Evolutionary conservation across 805 yeast species (phyloP).

Genomic region (Maudiozyma barnettii): DNA sequence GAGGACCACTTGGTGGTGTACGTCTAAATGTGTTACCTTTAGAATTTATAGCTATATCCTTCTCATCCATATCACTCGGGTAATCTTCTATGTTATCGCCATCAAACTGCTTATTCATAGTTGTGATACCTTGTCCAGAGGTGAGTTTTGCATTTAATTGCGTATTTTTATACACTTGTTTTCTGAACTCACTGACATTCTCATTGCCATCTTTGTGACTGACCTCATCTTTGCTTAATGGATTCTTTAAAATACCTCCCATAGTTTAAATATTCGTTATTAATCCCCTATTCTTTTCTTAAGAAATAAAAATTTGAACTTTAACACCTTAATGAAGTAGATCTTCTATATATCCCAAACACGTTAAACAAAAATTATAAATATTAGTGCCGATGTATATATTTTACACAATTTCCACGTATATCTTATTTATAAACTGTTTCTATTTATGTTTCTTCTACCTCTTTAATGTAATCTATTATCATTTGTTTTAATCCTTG

Average conservation of each 20-base stretch:
- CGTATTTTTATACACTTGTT: slow-evolving; percentile 73
- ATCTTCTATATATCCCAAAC: too few relatives aligned
- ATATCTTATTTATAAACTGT: too few relatives aligned
- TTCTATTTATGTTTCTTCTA: too few relatives aligned
- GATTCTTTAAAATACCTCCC: slow-evolving; percentile 50
- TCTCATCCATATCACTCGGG: background rate
- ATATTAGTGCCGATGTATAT: too few relatives aligned
- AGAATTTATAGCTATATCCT: background rate
- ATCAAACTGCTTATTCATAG: background rate
- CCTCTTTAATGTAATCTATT: too few relatives aligned
- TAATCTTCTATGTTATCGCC: background rate
- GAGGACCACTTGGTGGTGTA: slow-evolving; percentile 8
- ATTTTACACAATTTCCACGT: too few relatives aligned
- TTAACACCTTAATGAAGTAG: too few relatives aligned
- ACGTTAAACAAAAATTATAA: too few relatives aligned
- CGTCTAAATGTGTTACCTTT: background rate
- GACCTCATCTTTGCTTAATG: slow-evolving; percentile 22
- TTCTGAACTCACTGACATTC: slow-evolving; percentile 39
- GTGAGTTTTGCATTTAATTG: slow-evolving; percentile 55
- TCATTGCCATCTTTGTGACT: slow-evolving; percentile 16
- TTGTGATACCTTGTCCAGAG: slow-evolving; percentile 13
- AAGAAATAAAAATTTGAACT: too few relatives aligned
- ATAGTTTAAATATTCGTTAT: slow-evolving; percentile 6
- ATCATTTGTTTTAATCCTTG: too few relatives aligned
- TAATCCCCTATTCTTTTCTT: background rate